Evolutionary conservation across 352 stramenopile genomes (phyloP), one percentile per base, ranked within the genome.

Genomic region (Phytopythium ostracodes): DNA sequence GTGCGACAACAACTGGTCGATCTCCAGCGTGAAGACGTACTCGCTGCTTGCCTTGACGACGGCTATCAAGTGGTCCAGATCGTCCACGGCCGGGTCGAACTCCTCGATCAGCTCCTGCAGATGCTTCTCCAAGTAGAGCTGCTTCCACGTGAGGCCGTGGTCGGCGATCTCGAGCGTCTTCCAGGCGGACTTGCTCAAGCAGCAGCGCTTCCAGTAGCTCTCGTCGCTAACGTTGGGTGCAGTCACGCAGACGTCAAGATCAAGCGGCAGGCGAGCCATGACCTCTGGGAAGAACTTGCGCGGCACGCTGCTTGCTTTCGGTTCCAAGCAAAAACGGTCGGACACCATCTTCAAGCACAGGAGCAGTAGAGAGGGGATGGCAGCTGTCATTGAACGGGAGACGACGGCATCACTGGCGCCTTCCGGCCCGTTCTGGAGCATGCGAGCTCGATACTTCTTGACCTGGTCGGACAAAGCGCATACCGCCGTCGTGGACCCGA

Each of bases 131-230:
- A 98, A 77, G 65, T 91, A 98, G 31, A 98, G 78, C 66, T 98
- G 92, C 76, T 98, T 98, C 94, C 92, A 98, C 22, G 84, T 97
- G 52, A 97, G 73, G 36, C 91, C 91, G 60, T 98, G 94, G 40
- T 97, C 85, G 1, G 67, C 58, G 60, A 98, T 96, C 64, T 94
- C 76, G 52, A 95, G 83, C 62, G 97, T 97, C 59, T 93, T 89
- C 92, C 91, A 98, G 36, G 75, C 75, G n/a, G 71, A 79, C 47
- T 89, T 83, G 62, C 76, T 81, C 47, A 96, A 69, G 62, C 87
- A 96, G 59, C 87, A 88, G 12, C 86, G 78, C 65, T 98, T 98
- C 93, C 93, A 98, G 73, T 98, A 98, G 69, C 91, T 96, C 65
- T 98, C 92, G 65, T 98, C 89, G 47, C 84, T 91, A 43, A 98